Evolutionary conservation across 371 early-diverging fungal genomes (phyloP).

Genomic region (Mucor circinelloides): DNA sequence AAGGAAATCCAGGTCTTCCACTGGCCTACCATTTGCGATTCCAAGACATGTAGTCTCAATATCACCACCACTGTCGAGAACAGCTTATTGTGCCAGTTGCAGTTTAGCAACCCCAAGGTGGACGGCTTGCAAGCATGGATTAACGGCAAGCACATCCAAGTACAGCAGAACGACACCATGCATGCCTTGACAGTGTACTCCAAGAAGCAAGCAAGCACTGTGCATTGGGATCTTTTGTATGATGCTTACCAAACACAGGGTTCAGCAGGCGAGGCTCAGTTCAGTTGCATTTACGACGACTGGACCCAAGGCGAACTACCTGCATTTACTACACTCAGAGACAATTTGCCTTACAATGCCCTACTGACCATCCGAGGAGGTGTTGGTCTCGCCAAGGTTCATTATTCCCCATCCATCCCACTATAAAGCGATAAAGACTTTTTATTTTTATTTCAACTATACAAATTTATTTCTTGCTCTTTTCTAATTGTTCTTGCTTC

Average conservation of each 20-base stretch:
- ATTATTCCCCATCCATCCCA: conserved; percentile 21
- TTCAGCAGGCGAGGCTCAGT: conserved; percentile 9
- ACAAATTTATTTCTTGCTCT: conserved; percentile 18
- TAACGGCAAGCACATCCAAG: conserved; percentile 3
- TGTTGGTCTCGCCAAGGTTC: conserved; percentile 32
- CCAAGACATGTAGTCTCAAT: conserved; percentile 3
- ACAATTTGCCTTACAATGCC: conserved; percentile 23
- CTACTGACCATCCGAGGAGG: conserved; percentile 37
- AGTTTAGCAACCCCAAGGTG: conserved; percentile 11
- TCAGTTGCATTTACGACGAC: conserved; percentile 57
- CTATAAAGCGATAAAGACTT: not conserved
- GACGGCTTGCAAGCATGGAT: conserved; percentile 20
- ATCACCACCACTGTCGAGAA: conserved; percentile 16
- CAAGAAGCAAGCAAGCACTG: conserved; percentile 5
- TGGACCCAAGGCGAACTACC: conserved; percentile 49
- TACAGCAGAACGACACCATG: not conserved
- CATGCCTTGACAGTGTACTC: conserved; percentile 17
- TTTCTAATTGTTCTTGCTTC: conserved; percentile 54
- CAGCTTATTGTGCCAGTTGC: conserved; percentile 29
- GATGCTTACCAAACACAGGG: conserved; percentile 22
- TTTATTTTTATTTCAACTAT: not conserved
- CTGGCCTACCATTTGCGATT: not conserved
- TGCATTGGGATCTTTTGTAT: conserved; percentile 25
- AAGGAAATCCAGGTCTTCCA: conserved; percentile 7
- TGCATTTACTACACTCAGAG: conserved; percentile 38